Base-by-base conservation (phyloP, 208 protist genomes). In the Crithidia thermophila region DNA sequence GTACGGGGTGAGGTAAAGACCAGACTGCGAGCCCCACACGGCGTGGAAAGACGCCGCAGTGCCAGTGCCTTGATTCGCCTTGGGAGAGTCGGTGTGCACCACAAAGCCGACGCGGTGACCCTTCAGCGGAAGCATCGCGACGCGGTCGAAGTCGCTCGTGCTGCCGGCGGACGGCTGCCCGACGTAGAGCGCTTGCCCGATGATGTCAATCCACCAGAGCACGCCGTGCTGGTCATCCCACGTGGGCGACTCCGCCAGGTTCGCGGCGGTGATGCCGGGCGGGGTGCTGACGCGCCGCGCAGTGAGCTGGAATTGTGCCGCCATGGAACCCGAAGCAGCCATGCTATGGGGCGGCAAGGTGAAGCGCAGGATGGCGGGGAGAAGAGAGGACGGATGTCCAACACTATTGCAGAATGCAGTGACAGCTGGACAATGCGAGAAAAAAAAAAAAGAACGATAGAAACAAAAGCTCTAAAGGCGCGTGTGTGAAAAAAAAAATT, bases 121-220 rank as follows among this genome's bases (percentile, higher is more conserved):
- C 30, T 25, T 47, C 21, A 79, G 34, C 3, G 74, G 74, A 6
- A 79, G 34, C 45, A 62, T 30, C 6, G 55, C 67, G 11, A 63
- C 74, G 45, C 61, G 74, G 49, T 75, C 74, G 27, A 79, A 79
- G 14, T 63, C 55, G 11, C 4, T 9, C 4, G 42, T 27, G 47
- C 39, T 56, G 43, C 51, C 46, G 5, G 36, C 23, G 9, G 50
- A 33, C 4, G 67, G 42, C 27, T 72, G 66, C 13, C 30, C 74
- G 14, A 79, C 53, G 49, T 61, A 75, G 1, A 79, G 52, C 25
- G 53, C 43, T 25, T 70, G 47, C 5, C 61, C 67, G 18, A 67
- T 8, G 30, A 65, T 63, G 61, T 79, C 74, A 13, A 75, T 59
- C 74, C 74, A 79, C 74, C 74, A 79, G 13, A 79, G 21, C 30